Evolutionary conservation across 2,329 filamentous ascomycete genomes (phyloP).

Genomic region (Fusarium equiseti): DNA sequence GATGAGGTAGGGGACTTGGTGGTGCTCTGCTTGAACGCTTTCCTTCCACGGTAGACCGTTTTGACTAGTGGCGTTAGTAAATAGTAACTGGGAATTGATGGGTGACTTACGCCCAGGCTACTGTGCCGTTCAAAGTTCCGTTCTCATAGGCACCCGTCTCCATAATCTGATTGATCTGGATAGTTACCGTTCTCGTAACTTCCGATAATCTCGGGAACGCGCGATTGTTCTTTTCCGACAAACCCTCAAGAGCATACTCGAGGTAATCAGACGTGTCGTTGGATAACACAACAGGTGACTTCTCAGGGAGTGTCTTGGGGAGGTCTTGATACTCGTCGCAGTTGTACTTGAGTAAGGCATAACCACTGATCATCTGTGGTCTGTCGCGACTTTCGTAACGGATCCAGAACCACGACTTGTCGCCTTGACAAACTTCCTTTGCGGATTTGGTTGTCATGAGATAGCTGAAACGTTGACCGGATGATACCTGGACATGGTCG

Average conservation of each 20-base stretch:
- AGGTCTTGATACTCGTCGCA: not conserved
- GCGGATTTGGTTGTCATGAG: slow-evolving; percentile 1
- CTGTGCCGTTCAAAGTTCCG: slow-evolving; percentile 30
- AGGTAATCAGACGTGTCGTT: slow-evolving; percentile 55
- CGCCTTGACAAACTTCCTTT: not conserved
- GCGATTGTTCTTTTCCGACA: not conserved
- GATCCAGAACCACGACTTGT: slow-evolving; percentile 23
- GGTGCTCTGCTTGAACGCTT: slow-evolving; percentile 20
- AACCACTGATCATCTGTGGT: slow-evolving; percentile 20
- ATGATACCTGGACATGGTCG: slow-evolving; percentile 21
- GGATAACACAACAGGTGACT: slow-evolving; percentile 50
- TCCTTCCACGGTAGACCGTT: slow-evolving; percentile 33
- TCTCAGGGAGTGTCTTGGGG: slow-evolving; percentile 6
- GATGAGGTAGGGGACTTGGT: slow-evolving; percentile 36
- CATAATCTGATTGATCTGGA: slow-evolving; percentile 58
- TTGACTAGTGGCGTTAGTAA: slow-evolving; percentile 11
- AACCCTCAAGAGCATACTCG: slow-evolving; percentile 54
- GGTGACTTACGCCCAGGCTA: slow-evolving; percentile 26
- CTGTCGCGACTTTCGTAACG: slow-evolving; percentile 34
- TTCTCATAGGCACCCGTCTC: slow-evolving; percentile 47
- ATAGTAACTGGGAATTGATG: rapidly evolving
- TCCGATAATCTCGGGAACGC: slow-evolving; percentile 57
- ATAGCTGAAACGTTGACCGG: slow-evolving; percentile 34
- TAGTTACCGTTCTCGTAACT: slow-evolving; percentile 63
- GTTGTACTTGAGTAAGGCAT: slow-evolving; percentile 25